phyloP scores from a whole-genome alignment of 805 yeast genomes.

The Saccharomycopsis vini region DNA sequence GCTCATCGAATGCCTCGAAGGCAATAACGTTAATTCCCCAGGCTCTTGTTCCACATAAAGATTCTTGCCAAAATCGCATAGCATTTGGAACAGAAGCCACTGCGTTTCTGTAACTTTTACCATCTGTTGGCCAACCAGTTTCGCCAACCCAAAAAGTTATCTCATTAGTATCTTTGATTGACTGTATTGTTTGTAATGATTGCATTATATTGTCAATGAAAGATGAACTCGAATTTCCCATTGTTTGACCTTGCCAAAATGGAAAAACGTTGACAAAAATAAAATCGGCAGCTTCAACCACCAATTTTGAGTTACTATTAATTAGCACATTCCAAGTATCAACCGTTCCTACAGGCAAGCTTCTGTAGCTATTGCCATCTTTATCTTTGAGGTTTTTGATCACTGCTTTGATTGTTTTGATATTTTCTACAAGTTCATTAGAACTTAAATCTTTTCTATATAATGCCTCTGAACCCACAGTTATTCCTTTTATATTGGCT shows the following conservation, averaged over 20 bases:
- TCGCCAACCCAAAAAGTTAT: constrained; percentile 93
- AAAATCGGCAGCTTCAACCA: constrained; percentile 73
- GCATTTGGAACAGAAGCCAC: constrained; percentile 70
- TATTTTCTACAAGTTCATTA: constrained; percentile 56
- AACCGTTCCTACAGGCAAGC: constrained; percentile 79
- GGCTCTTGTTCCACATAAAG: constrained; percentile 86
- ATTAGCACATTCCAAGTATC: constrained; percentile 94
- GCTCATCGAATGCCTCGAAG: constrained; percentile 93
- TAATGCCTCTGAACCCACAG: constrained; percentile 93
- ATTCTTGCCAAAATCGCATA: constrained; percentile 72
- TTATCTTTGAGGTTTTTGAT: constrained; percentile 60
- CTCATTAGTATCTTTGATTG: constrained; percentile 78
- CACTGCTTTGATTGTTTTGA: constrained; percentile 51
- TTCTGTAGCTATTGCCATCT: constrained; percentile 67
- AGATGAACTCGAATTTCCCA: constrained; percentile 74
- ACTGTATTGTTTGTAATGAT: constrained; percentile 83
- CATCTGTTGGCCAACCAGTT: constrained; percentile 94
- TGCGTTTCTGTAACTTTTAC: constrained; percentile 59
- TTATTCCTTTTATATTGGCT: constrained; percentile 61
- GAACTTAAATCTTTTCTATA: constrained; percentile 86
- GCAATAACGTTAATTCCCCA: constrained; percentile 92
- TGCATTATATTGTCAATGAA: constrained; percentile 97
- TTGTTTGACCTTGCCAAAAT: constrained; percentile 96
- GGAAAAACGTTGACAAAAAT: constrained; percentile 93
- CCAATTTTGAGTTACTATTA: constrained; percentile 63